Conservation (phyloP, 2,329 filamentous ascomycete species). For the Penicillium polonicum region DNA sequence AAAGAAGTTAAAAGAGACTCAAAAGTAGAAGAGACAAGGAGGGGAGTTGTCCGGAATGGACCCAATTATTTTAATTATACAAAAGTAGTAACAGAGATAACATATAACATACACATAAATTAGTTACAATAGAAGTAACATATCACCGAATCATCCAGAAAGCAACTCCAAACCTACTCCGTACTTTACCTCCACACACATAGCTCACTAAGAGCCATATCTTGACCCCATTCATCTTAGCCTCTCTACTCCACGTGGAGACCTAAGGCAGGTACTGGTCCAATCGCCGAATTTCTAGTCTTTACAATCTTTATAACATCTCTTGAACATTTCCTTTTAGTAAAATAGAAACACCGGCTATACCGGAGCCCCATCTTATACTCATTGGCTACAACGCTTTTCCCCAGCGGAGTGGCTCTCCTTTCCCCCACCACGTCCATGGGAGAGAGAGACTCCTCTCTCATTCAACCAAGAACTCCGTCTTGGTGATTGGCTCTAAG, state of each 20-base stretch:
- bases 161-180: not conserved
- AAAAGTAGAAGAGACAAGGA: not conserved
- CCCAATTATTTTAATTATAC: not conserved
- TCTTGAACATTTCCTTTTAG: too few species aligned
- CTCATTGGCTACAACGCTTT: not conserved
- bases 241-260: conserved; percentile 24
- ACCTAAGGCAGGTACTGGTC: conserved; percentile 23
- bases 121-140: too few species aligned
- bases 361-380: conserved; percentile 3
- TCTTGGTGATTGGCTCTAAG: conserved; percentile 13
- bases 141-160: conserved; percentile 14
- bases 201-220: not conserved
- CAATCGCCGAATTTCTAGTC: conserved; percentile 15
- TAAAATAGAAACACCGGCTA: not conserved
- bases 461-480: conserved; percentile 6
- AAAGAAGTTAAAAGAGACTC: conserved; percentile 4
- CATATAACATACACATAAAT: too few species aligned
- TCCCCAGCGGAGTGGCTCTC: not conserved
- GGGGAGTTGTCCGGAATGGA: conserved; percentile 1
- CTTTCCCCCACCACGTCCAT: not conserved
- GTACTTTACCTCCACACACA: too few species aligned
- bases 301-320: not conserved
- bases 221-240: conserved; percentile 10
- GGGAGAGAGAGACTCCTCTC: not conserved
- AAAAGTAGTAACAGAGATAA: too few species aligned